phyloP scores from a whole-genome alignment of 805 yeast genomes.

The Isabelozyma pseudorhagii region DNA sequence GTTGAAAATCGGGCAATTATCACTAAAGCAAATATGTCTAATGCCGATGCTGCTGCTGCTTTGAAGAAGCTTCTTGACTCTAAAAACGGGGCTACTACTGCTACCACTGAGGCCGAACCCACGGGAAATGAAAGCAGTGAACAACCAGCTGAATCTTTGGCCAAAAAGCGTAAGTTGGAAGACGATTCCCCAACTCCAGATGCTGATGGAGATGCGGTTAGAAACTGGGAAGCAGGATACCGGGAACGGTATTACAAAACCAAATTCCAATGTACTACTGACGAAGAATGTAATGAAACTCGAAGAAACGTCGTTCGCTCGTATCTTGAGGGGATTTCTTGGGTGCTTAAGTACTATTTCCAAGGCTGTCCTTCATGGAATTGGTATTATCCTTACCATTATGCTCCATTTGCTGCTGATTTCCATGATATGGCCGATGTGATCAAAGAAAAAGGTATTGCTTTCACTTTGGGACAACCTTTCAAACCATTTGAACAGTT shows the following conservation, averaged over 20 bases:
- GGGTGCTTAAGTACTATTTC: constrained; percentile 91
- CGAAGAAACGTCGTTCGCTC: constrained; percentile 61
- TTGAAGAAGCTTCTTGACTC: constrained; percentile 39
- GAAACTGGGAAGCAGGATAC: constrained; percentile 86
- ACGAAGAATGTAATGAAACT: constrained; percentile 51
- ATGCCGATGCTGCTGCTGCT: constrained; percentile 64
- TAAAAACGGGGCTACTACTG: constrained; percentile 17
- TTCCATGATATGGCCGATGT: constrained; percentile 54
- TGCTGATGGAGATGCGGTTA: constrained; percentile 46
- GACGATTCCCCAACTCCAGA: constrained; percentile 13
- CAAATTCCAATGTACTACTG: constrained; percentile 62
- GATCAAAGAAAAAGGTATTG: constrained; percentile 43
- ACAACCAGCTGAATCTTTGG: constrained; percentile 2
- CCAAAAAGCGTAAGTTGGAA: constrained; percentile 15
- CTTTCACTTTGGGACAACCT: constrained; percentile 69
- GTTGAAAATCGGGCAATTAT: constrained; percentile 60
- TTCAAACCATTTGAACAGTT: constrained; percentile 89
- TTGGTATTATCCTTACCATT: constrained; percentile 96
- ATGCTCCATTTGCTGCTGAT: constrained; percentile 96
- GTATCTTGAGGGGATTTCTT: constrained; percentile 93
- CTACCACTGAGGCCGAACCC: constrained; percentile 10
- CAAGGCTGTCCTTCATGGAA: constrained; percentile 99
- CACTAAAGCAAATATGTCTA: constrained; percentile 69
- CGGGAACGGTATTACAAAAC: constrained; percentile 72
- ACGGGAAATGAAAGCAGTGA: constrained; percentile 3